Evolutionary conservation across 192 early-diverging fungal species (phyloP), one percentile per base, ranked within the genome.

Genomic region (Coemansia aciculifera): DNA sequence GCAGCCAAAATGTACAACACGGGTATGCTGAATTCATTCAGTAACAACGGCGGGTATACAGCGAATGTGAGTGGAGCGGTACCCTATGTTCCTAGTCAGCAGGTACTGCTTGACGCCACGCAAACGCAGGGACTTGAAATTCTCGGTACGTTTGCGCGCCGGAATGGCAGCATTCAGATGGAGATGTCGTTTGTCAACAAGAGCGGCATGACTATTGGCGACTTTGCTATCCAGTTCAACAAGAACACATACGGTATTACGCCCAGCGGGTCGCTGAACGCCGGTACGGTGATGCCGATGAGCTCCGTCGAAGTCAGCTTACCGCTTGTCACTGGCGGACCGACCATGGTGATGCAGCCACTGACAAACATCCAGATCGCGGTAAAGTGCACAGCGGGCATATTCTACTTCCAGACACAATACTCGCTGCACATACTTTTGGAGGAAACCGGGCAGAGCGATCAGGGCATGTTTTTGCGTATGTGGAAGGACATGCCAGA

Each of bases 181-280:
- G 90, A 93, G 37, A 56, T 93, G 69, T 68, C 72, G 39, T 85
- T 92, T 71, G 56, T 69, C 21, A 93, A 93, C 81, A 80, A 74
- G 46, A 72, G 79, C 39, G 23, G 60, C 9, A 68, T 79, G 42
- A 38, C 87, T 2, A 69, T 93, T 39, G 70, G 73, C 21, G 87
- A 88, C 68, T 88, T 89, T 81, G 91, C 89, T 0, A 90, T 93
- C 23, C 88, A 90, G 67, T 91, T 93, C 81, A 93, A 93, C 86
- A 90, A 90, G 67, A 93, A 93, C 80, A 90, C 86, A 7, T 91
- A 84, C 52, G 88, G 88, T 5, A 48, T 93, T 4, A 73, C 74
- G 61, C 87, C 90, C 19, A 72, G 74, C 17, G 43, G 75, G 9
- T 67, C 83, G 5, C 78, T 91, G 6, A 68, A 72, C 17, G 73